A percentile compares a stretch with the other conserved stretches of the same genome.
Evolutionary conservation across 345 rosid species (phyloP).

Genomic region (Hibiscus syriacus): DNA sequence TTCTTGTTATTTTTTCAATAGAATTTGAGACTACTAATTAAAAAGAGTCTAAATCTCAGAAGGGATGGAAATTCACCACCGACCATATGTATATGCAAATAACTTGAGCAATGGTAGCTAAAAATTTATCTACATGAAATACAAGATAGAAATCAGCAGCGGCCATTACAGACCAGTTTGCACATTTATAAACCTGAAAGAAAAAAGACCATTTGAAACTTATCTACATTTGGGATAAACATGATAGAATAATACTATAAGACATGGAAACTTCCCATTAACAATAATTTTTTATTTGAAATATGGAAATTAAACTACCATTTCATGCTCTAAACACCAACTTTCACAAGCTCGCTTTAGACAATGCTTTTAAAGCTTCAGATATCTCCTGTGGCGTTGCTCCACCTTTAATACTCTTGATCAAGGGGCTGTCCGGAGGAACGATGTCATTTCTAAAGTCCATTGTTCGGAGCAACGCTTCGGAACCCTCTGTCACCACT

Average conservation of each 20-base stretch:
- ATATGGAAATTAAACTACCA: neutral
- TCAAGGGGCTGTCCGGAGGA: slow-evolving; percentile 59
- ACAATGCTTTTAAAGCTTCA: slow-evolving; percentile 39
- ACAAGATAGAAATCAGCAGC: too few relatives aligned
- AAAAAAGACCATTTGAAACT: neutral
- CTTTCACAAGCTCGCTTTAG: slow-evolving; percentile 35
- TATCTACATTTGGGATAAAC: neutral
- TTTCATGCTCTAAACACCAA: slow-evolving; percentile 9
- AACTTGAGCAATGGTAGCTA: too few relatives aligned
- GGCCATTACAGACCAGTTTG: neutral
- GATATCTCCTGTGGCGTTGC: slow-evolving; percentile 50
- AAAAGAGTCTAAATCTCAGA: too few relatives aligned
- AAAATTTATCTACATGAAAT: too few relatives aligned
- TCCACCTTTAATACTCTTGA: slow-evolving; percentile 33
- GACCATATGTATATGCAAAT: too few relatives aligned
- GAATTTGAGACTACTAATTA: too few relatives aligned
- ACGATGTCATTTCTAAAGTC: slow-evolving; percentile 64
- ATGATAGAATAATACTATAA: neutral
- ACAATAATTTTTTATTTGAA: neutral
- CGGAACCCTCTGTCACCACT: slow-evolving; percentile 49
- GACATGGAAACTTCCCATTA: neutral
- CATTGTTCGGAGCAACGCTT: slow-evolving; percentile 48
- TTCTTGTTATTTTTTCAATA: too few relatives aligned
- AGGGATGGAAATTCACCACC: too few relatives aligned
- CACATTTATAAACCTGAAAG: neutral